Base-by-base conservation (phyloP, 176 grass and related monocot genomes). In the Oropetium thomaeum region DNA sequence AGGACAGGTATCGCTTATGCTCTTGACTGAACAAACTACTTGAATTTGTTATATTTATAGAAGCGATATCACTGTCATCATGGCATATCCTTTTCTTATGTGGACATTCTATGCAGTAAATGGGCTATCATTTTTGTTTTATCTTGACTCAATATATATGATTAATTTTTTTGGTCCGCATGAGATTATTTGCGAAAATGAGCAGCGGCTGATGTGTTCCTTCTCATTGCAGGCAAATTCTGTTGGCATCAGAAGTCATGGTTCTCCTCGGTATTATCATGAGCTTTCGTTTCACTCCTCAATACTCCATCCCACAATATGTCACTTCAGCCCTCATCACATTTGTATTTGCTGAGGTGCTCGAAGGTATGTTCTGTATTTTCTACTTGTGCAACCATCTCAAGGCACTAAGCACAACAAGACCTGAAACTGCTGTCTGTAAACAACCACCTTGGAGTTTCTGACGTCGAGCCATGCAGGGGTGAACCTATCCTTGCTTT, bases 301-400 rank as follows among this genome's bases (percentile, higher is more conserved):
- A 58, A 52, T 99, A 95, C 79, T 84, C 88, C 5, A 57, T 92
- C 65, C 96, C 89, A 0, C 91, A 95, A 31, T 95, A 95, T 20
- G 87, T 99, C 26, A 73, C 41, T 3, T 99, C 96, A 10, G 96
- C 96, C 74, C 72, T 92, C 25, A 99, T 99, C 61, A 95, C 91
- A 45, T 99, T 98, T 62, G 91, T 99, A 42, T 94, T 84, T 45
- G 72, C 89, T 62, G 89, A 95, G 90, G 96, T 99, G 49, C 96
- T 99, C 3, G 91, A 99, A 95, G 91, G 96, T 99, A 95, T 19
- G 70, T 27, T 5, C 53, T 54, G 8, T 63, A 71, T 76, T 65
- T 26, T 51, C 22, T 77, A 17, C n/a, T 37, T 23, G 10, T 17
- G 27, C 30, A 65, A 54, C 2, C 25, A 55, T 73, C 12, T 4